Conservation (phyloP, 148 eudicot genomes). For the Rhododendron simsii region DNA sequence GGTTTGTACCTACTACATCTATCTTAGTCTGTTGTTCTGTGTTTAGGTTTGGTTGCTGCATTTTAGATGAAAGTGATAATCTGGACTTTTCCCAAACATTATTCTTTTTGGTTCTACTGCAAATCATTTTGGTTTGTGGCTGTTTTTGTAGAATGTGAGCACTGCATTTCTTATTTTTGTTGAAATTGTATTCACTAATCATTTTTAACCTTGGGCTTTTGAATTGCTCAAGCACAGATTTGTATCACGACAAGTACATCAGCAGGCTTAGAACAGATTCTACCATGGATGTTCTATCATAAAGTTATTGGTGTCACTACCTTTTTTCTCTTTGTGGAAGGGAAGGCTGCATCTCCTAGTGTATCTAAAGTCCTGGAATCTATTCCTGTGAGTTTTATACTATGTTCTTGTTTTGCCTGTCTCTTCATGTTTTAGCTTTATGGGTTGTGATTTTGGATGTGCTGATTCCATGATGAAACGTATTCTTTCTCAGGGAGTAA, state of each 20-base stretch:
- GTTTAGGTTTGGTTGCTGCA: neutral
- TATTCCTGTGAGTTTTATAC: constrained; percentile 61
- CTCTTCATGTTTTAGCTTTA: constrained; percentile 1
- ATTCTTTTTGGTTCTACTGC: neutral
- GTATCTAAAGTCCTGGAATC: constrained; percentile 81
- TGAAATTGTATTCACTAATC: neutral
- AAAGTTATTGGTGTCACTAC: constrained; percentile 82
- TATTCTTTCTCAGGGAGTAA: constrained; percentile 58
- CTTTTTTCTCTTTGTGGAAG: constrained; percentile 87
- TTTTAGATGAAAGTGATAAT: neutral
- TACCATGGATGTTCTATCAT: constrained; percentile 89
- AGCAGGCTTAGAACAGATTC: constrained; percentile 73
- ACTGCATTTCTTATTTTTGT: neutral
- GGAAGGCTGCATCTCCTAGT: constrained; percentile 79
- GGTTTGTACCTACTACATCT: neutral
- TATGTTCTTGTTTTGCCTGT: neutral
- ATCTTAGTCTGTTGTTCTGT: neutral
- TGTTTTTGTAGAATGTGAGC: neutral
- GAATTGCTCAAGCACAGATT: constrained; percentile 36
- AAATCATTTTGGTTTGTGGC: neutral
- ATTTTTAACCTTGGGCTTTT: neutral
- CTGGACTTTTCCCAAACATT: neutral
- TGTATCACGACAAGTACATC: constrained; percentile 76
- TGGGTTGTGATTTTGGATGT: neutral
- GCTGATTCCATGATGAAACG: neutral